Evolutionary conservation across 768 basidiomycete genomes (phyloP), one percentile per base, ranked within the genome.

Genomic region (Boletus bicolor): DNA sequence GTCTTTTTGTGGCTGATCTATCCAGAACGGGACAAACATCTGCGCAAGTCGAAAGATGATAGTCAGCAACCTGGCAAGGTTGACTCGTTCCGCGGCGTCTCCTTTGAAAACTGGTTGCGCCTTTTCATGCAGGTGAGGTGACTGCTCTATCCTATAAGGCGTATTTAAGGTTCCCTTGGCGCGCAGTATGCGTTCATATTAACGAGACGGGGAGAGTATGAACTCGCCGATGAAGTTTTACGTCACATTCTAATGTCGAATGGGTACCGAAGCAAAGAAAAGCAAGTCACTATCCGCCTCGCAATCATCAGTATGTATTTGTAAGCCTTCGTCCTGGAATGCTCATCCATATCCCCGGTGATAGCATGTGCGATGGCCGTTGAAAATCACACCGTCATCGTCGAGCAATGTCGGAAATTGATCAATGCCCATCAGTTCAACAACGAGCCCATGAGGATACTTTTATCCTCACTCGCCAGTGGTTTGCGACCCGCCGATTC

Each of bases 21-120:
- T 11, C 24, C n/a, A 61, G 59, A 60, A 34, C 52, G 59, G 11
- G 59, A 60, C 36, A 80, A 73, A 17, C 67, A 82, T 17, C 61
- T 78, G 5, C 76, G 79, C n/a, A 86, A 81, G 60, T 71, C 75
- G 7, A 73, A 72, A 28, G 73, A 74, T 6, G 78, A 76, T 43
- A 67, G 67, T 46, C 70, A 76, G 54, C 76, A 75, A 55, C 44
- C 62, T 5, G 76, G 72, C 17, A 77, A 75, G 24, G 79, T 89
- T 2, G 79, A 84, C 50, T 76, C 82, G 0, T 97, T 95, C 70
- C 85, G 95, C 11, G 90, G 90, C 0, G 76, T 96, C 30, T 77
- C 77, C 5, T 91, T 92, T 62, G 87, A 88, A 50, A 84, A 88
- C 48, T 99, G 96, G 96, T 68, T 96, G 47, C 77, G 78, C 17